Evolutionary conservation across 1,139 yeast genomes (phyloP).

Genomic region (Meyerozyma elateridarum): DNA sequence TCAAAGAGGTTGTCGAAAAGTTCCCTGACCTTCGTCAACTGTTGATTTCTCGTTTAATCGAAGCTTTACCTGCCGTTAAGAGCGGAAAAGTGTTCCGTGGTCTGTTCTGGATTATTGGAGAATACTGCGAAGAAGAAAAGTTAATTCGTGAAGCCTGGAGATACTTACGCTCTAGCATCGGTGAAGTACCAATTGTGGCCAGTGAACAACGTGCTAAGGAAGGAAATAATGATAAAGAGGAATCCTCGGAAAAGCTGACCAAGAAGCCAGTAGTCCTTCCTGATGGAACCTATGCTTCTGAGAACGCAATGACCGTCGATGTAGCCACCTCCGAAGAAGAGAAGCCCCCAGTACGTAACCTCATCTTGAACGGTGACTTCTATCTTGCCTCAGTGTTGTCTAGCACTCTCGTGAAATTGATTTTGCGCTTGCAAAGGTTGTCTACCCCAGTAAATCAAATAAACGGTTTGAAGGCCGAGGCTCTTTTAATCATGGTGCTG

Average conservation of each 20-base stretch:
- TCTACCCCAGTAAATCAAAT: slow-evolving; percentile 51
- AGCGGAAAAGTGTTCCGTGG: slow-evolving; percentile 93
- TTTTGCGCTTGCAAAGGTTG: slow-evolving; percentile 67
- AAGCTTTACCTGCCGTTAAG: slow-evolving; percentile 61
- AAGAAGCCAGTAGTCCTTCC: slow-evolving; percentile 79
- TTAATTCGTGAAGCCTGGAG: slow-evolving; percentile 86
- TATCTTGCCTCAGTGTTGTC: slow-evolving; percentile 87
- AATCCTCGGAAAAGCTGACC: slow-evolving; percentile 21
- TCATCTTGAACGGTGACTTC: slow-evolving; percentile 83
- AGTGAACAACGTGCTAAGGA: slow-evolving; percentile 55
- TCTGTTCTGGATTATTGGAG: slow-evolving; percentile 94
- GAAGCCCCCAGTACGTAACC: slow-evolving; percentile 74
- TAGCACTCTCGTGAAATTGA: slow-evolving; percentile 83
- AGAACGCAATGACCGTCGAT: slow-evolving; percentile 69
- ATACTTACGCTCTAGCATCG: slow-evolving; percentile 75
- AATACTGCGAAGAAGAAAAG: slow-evolving; percentile 68
- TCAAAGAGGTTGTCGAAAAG: slow-evolving; percentile 90
- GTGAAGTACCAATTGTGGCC: slow-evolving; percentile 86
- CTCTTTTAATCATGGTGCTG: slow-evolving; percentile 86
- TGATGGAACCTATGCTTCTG: slow-evolving; percentile 98
- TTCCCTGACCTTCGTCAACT: slow-evolving; percentile 75
- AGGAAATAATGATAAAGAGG: slow-evolving; percentile 27
- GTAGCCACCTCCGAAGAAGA: slow-evolving; percentile 31
- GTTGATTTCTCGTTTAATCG: slow-evolving; percentile 61
- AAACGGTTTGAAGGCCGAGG: slow-evolving; percentile 92